Evolutionary conservation across 2,329 filamentous ascomycete species (phyloP).

Genomic region (Phaeophleospora eucalypticola): DNA sequence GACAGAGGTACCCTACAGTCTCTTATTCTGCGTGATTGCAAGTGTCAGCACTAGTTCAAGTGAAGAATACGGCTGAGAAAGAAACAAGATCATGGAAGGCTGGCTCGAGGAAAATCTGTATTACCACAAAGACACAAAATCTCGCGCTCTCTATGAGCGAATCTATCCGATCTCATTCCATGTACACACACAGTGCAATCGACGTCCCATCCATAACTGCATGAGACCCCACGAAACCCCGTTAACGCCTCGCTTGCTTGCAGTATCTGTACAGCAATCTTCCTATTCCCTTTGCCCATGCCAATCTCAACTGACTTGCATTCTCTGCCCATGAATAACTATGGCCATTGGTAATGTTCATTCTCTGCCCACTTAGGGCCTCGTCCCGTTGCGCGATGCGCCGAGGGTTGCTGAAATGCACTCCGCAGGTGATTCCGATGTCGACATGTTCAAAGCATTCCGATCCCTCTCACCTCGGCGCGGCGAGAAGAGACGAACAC

Average conservation of each 20-base stretch:
- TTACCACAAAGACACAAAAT: background rate
- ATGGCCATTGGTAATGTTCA: background rate
- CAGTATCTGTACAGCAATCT: background rate
- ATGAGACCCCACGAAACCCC: background rate
- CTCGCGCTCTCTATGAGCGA: background rate
- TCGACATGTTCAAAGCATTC: background rate
- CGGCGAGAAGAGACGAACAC: background rate
- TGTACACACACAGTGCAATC: background rate
- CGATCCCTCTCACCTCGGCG: background rate
- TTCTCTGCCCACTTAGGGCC: background rate
- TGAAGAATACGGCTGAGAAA: too few species aligned
- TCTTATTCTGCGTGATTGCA: too few species aligned
- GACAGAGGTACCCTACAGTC: too few species aligned
- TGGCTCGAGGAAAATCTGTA: too few species aligned
- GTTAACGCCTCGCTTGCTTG: background rate
- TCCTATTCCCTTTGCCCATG: background rate
- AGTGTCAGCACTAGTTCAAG: too few species aligned
- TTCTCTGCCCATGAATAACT: background rate
- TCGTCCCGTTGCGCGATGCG: background rate
- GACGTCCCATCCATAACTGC: background rate
- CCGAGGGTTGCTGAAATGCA: background rate
- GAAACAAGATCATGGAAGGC: too few species aligned
- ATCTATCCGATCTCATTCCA: background rate
- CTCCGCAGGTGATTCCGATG: background rate
- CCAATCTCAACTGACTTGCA: background rate